Evolutionary conservation across 371 early-diverging fungal genomes (phyloP).

Genomic region (Rhizomucor miehei): DNA sequence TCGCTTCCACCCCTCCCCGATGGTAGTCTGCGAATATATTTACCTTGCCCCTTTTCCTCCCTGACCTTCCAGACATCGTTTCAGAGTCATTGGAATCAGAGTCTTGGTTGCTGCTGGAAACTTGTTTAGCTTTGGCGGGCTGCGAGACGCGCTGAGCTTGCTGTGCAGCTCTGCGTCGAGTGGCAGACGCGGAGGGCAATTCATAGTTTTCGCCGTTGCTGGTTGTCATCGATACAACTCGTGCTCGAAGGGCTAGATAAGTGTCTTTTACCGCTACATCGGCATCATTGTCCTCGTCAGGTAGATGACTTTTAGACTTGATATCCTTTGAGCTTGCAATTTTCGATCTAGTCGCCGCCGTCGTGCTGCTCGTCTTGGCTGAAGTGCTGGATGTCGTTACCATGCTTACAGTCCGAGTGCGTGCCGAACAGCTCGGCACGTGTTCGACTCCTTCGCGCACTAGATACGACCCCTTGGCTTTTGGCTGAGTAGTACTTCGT

Average conservation of each 20-base stretch:
- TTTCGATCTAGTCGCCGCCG: neutral
- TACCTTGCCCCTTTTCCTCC: constrained; percentile 49
- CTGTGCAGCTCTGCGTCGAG: constrained; percentile 2
- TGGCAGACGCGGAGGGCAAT: constrained; percentile 1
- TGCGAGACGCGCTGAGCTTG: neutral
- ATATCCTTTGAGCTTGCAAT: no score
- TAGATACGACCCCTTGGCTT: no score
- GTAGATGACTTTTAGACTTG: neutral
- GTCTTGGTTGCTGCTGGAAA: neutral
- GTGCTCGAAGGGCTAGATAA: constrained; percentile 6
- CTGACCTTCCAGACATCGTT: constrained; percentile 5
- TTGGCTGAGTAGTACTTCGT: no score
- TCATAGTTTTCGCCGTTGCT: neutral
- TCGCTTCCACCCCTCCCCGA: constrained; percentile 21
- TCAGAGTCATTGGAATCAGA: constrained; percentile 4
- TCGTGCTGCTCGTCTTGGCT: neutral
- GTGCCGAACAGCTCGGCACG: constrained; percentile 7
- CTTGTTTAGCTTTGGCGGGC: no score
- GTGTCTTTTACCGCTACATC: neutral
- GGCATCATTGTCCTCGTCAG: constrained; percentile 4
- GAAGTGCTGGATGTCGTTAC: neutral
- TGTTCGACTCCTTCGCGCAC: constrained; percentile 3
- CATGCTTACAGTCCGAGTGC: constrained; percentile 12
- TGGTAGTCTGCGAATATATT: constrained; percentile 8
- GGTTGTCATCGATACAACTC: constrained; percentile 14